These are phyloP conservation scores for Solanum chaucha DNA, from an alignment of 257 asterid species.

Conservation along the genomic window DNA sequence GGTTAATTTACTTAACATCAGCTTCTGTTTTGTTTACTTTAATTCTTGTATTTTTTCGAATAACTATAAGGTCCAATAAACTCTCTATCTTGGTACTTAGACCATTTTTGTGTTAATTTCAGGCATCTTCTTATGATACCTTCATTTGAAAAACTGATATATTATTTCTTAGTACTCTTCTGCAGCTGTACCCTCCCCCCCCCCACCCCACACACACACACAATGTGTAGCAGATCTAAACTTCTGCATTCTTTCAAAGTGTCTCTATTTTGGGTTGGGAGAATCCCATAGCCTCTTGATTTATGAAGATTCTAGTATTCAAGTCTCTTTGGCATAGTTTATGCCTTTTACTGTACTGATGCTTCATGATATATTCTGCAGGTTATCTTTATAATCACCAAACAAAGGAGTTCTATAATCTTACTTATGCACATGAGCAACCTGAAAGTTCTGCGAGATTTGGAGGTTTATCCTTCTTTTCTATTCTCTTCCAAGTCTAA, in stretches of 20 bases:
- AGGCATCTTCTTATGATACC: not conserved
- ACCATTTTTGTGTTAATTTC: not conserved
- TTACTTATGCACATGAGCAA: constrained; percentile 91
- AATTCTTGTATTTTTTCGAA: not conserved
- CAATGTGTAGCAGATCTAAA: not conserved
- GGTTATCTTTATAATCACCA: constrained; percentile 95
- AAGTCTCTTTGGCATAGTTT: not conserved
- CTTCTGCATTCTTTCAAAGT: not conserved
- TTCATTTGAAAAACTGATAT: not conserved
- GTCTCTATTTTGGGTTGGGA: not conserved
- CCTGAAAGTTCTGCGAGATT: constrained; percentile 84
- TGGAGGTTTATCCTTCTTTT: constrained; percentile 56
- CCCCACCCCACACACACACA: too few relatives aligned
- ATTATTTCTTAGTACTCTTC: not conserved
- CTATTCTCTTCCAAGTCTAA: not conserved
- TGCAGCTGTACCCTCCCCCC: not conserved
- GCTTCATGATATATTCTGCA: constrained; percentile 23
- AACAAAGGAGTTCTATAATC: constrained; percentile 91
- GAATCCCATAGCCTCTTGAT: not conserved
- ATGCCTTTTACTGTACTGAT: not conserved
- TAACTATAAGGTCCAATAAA: not conserved
- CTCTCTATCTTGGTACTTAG: not conserved
- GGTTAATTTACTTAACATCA: not conserved
- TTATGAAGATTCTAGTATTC: not conserved
- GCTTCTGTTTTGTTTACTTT: not conserved